Conservation (phyloP, 2,329 filamentous ascomycete species). For the Pyrenochaeta sp. region DNA sequence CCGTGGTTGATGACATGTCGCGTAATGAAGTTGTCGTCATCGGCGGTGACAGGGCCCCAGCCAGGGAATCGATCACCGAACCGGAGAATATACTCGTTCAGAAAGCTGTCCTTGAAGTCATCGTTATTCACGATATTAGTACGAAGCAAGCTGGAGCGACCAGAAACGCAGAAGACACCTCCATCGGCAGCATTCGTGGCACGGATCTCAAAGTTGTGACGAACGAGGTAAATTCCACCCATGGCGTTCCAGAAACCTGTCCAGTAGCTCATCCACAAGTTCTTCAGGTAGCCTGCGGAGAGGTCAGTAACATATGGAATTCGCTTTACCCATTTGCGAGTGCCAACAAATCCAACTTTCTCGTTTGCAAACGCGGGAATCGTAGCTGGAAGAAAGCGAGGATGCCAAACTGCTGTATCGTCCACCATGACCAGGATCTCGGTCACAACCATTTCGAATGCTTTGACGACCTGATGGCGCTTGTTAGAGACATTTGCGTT, state of each 20-base stretch:
- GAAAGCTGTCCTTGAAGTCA: constrained; percentile 28
- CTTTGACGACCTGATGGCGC: constrained; percentile 23
- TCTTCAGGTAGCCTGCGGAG: neutral
- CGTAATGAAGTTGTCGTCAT: constrained; percentile 59
- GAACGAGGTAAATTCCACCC: constrained; percentile 36
- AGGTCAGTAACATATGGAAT: constrained; percentile 4
- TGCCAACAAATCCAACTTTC: constrained; percentile 32
- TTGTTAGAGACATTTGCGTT: constrained; percentile 28
- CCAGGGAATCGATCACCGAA: constrained; percentile 11
- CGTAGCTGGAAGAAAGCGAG: constrained; percentile 16
- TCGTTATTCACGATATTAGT: constrained; percentile 29
- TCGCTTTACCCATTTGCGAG: constrained; percentile 33
- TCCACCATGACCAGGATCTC: constrained; percentile 23
- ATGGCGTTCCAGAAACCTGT: constrained; percentile 34
- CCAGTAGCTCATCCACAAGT: constrained; percentile 14
- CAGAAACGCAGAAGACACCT: constrained; percentile 44
- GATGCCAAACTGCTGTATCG: constrained; percentile 31
- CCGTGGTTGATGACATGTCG: constrained; percentile 58
- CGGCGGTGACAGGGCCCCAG: constrained; percentile 31
- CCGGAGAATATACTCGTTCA: constrained; percentile 25
- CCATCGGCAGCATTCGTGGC: constrained; percentile 43
- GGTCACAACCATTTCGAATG: constrained; percentile 13
- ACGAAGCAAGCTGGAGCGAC: constrained; percentile 37
- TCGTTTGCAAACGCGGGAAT: constrained; percentile 27
- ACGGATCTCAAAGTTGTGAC: constrained; percentile 46